These are phyloP conservation scores for Jacaranda mimosifolia DNA, from an alignment of 257 asterid genomes.

Conservation along the genomic window DNA sequence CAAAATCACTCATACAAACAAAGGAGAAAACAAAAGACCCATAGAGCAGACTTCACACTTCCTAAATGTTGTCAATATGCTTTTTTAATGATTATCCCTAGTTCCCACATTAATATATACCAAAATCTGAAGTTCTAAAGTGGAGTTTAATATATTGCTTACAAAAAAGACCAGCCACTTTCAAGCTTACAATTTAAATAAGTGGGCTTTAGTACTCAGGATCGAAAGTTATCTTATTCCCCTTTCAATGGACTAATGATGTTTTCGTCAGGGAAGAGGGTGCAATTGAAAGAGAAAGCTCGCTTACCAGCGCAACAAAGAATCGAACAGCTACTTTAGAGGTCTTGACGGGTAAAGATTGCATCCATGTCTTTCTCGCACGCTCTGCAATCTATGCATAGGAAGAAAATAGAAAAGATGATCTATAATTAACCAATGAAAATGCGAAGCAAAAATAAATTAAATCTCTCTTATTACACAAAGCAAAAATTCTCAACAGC, in stretches of 20 bases:
- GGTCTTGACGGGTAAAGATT: constrained; percentile 67
- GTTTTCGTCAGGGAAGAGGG: constrained; percentile 12
- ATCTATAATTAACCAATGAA: too few species aligned
- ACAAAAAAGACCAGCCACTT: constrained; percentile 3
- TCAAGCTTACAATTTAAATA: constrained; percentile 10
- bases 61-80: not conserved
- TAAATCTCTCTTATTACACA: too few species aligned
- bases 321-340: constrained; percentile 84
- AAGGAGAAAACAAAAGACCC: not conserved
- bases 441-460: too few species aligned
- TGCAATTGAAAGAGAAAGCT: constrained; percentile 8
- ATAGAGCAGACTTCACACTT: not conserved
- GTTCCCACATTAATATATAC: too few species aligned
- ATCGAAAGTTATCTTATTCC: too few species aligned
- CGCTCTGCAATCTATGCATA: constrained; percentile 81
- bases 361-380: constrained; percentile 97
- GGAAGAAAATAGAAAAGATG: too few species aligned
- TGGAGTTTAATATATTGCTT: constrained; percentile 2
- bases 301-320: constrained; percentile 94
- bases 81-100: not conserved
- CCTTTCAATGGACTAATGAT: not conserved
- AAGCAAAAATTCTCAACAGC: too few species aligned
- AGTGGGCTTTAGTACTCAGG: not conserved
- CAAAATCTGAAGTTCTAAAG: not conserved
- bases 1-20: too few species aligned